Conservation (phyloP, 148 eudicot species). For the Arbutus unedo region DNA sequence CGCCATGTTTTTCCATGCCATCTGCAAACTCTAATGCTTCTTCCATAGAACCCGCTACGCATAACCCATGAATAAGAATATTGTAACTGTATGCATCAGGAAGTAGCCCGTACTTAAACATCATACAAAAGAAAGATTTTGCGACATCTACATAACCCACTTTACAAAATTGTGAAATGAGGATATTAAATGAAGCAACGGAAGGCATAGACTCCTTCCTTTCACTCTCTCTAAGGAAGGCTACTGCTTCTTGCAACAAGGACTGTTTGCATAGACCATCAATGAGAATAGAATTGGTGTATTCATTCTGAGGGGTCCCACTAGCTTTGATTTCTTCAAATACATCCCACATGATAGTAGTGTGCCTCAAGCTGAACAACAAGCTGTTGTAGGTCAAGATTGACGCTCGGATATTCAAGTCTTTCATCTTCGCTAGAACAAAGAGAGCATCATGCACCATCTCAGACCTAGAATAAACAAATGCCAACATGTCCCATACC, state of each 20-base stretch:
- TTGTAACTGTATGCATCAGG: slow-evolving; percentile 78
- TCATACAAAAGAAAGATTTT: slow-evolving; percentile 68
- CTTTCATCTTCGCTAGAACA: slow-evolving; percentile 74
- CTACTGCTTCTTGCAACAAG: slow-evolving; percentile 55
- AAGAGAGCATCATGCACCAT: slow-evolving; percentile 71
- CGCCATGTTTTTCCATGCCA: slow-evolving; percentile 73
- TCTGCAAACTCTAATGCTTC: slow-evolving; percentile 60
- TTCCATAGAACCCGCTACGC: slow-evolving; percentile 63
- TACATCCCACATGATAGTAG: slow-evolving; percentile 48
- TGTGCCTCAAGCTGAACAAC: slow-evolving; percentile 60
- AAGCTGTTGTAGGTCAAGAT: slow-evolving; percentile 71
- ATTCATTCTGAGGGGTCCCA: slow-evolving; percentile 39
- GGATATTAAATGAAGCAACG: slow-evolving; percentile 53
- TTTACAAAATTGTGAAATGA: slow-evolving; percentile 67
- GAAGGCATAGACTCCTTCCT: slow-evolving; percentile 27
- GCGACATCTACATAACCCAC: slow-evolving; percentile 63
- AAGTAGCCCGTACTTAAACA: slow-evolving; percentile 66
- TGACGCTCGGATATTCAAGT: slow-evolving; percentile 54
- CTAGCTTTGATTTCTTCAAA: slow-evolving; percentile 51
- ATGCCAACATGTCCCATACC: slow-evolving; percentile 82
- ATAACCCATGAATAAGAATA: slow-evolving; percentile 73
- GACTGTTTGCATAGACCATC: slow-evolving; percentile 77
- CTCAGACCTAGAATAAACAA: slow-evolving; percentile 58
- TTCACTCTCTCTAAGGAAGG: slow-evolving; percentile 40
- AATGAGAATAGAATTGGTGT: slow-evolving; percentile 58